phyloP scores from a whole-genome alignment of 495 filamentous ascomycete species.

The Astrocystis sublimbata region DNA sequence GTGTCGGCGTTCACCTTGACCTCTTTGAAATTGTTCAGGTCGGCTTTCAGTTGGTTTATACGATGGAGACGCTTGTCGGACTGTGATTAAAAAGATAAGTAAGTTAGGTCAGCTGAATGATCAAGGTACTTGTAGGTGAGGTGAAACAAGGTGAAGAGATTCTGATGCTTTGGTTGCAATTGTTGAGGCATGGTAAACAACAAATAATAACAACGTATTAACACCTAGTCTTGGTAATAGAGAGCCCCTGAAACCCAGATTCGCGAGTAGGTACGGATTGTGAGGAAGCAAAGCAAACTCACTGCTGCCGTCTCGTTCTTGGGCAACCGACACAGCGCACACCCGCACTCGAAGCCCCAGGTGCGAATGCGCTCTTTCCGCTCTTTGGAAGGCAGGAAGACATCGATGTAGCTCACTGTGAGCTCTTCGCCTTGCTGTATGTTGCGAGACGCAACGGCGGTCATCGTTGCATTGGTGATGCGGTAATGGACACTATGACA shows the following conservation, averaged over 20 bases:
- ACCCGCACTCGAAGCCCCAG: constrained; percentile 47
- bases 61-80: constrained; percentile 40
- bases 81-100: neutral
- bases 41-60: constrained; percentile 37
- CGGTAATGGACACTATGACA: constrained; percentile 41
- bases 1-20: constrained; percentile 36
- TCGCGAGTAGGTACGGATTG: neutral
- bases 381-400: constrained; percentile 25
- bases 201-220: neutral
- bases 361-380: constrained; percentile 36
- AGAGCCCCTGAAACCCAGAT: too few relatives aligned
- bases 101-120: too few relatives aligned
- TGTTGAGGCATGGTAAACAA: neutral
- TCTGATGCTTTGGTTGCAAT: neutral
- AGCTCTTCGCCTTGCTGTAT: constrained; percentile 43
- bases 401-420: constrained; percentile 44
- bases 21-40: constrained; percentile 36
- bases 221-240: too few relatives aligned
- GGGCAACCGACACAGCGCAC: constrained; percentile 36
- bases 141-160: neutral
- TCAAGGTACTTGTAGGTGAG: too few relatives aligned
- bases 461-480: constrained; percentile 41
- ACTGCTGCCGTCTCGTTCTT: constrained; percentile 13
- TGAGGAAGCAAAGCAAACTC: neutral
- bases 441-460: constrained; percentile 41